Evolutionary conservation across 192 early-diverging fungal species (phyloP), one percentile per base, ranked within the genome.

Genomic region (Coemansia sp.): DNA sequence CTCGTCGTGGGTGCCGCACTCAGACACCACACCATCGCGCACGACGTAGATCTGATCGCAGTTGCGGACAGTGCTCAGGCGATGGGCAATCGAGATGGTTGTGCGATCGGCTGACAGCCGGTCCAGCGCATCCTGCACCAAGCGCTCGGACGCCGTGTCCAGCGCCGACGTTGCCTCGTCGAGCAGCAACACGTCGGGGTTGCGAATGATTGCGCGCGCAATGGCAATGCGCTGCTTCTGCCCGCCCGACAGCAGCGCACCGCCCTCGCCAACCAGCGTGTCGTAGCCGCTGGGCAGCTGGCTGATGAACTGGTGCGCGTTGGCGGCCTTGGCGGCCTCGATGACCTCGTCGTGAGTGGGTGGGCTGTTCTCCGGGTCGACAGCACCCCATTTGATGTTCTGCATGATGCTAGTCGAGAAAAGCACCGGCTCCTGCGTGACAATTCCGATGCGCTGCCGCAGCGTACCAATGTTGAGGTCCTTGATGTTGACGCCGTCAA

Each of bases 161-260:
- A 96, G 79, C 19, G 94, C 94, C 44, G 88, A 90, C 4, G 94
- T 94, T 34, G 93, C 93, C 71, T 97, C 95, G 82, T 97, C 95
- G 13, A 97, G 77, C 34, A 95, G 68, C 40, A 98, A 82, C 11
- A 97, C 88, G 8, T 77, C 73, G 7, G 95, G 94, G 75, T 95
- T 89, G 78, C 92, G 93, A 46, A 95, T 86, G 59, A 97, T 86
- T 45, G 94, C 93, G 56, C 95, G 87, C 2, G 95, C 95, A 85
- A 98, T 97, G 45, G 94, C 93, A 77, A 96, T 93, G 63, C 96
- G 90, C 75, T 96, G 96, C 80, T 96, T 95, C 75, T 98, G 96
- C 17, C 96, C 96, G 54, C 95, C 96, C 31, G 91, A 93, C 17
- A 98, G 67, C 78, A 89, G 72, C 53, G 91, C 85, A 8, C 89